A percentile compares a stretch with the other conserved stretches of the same genome.
Conservation (phyloP, 2,329 filamentous ascomycete species). For the Beauveria sp. region DNA sequence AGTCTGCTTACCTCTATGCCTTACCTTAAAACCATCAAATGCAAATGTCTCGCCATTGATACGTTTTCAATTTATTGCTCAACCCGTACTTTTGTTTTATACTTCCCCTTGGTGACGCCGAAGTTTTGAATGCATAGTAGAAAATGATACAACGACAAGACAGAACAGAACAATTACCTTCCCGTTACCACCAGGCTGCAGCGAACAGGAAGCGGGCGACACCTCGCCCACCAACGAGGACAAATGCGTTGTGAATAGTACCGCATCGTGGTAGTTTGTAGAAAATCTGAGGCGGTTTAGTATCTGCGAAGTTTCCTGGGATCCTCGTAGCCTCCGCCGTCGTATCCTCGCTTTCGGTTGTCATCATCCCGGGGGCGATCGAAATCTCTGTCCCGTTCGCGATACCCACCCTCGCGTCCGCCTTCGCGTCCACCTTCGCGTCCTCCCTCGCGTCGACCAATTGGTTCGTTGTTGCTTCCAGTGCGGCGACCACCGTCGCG, state of each 20-base stretch:
- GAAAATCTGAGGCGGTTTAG: slow-evolving; percentile 27
- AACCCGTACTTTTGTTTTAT: background rate
- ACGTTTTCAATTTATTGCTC: background rate
- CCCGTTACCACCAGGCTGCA: background rate
- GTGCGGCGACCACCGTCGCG: slow-evolving; percentile 40
- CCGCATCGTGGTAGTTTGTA: background rate
- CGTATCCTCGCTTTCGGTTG: slow-evolving; percentile 62
- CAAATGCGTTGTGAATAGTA: background rate
- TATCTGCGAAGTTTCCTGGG: slow-evolving; percentile 59
- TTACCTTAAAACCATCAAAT: slow-evolving; percentile 3
- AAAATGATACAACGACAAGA: background rate
- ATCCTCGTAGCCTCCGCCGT: slow-evolving; percentile 76
- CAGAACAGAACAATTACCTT: slow-evolving; percentile 8
- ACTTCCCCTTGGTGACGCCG: slow-evolving; percentile 3
- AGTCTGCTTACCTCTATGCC: slow-evolving; percentile 11
- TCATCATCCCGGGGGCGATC: slow-evolving; percentile 52
- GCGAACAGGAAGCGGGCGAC: background rate
- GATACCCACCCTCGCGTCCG: slow-evolving; percentile 38
- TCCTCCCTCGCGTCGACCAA: slow-evolving; percentile 57
- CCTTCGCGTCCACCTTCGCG: slow-evolving; percentile 23
- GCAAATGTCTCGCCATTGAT: background rate
- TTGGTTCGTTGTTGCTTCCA: slow-evolving; percentile 78
- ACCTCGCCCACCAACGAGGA: background rate
- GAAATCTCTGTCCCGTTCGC: slow-evolving; percentile 37
- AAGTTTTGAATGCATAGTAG: slow-evolving; percentile 4